Base-by-base conservation (phyloP, 1,284 basidiomycete genomes). In the Rhodotorula sp. region DNA sequence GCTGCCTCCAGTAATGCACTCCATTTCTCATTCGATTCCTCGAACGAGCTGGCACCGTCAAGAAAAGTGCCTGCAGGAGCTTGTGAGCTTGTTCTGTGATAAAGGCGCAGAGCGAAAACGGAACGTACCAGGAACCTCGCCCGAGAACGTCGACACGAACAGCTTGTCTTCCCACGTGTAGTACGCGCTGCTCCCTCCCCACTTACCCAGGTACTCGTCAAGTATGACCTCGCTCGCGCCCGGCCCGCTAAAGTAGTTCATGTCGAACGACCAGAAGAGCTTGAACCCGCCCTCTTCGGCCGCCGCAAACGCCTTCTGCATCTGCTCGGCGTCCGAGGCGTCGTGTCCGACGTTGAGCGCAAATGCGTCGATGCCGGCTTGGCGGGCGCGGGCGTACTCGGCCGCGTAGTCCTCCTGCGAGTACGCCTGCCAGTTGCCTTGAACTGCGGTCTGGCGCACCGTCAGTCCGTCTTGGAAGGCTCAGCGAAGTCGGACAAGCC, bases 211-310 rank as follows among this genome's bases (percentile, higher is more conserved):
- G 52, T 71, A 71, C 8, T 55, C 53, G 21, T 44, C 13, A 17
- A 68, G 63, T 23, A 71, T 72, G 23, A 19, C 45, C 42, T 48
- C 53, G 46, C 48, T 49, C 25, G 66, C 55, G 12, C 48, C 54
- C 4, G n/a, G 5, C 4, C 3, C 4, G 63, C 3, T 13, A 27
- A 49, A 60, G 23, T 53, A 60, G 25, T 53, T 46, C 50, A 66
- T 46, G 55, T 66, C 64, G 45, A 66, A 60, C 19, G 50, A 54
- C 57, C 34, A 66, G 57, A 66, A 66, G 42, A 62, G 54, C n/a
- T 14, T 12, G 27, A 63, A 54, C 7, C 21, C n/a, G 4, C 3
- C 12, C 0, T n/a, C 42, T 14, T 56, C 44, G 19, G 66, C 61
- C 1, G 66, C 66, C 17, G 66, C 48, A n/a, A 68, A 68, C 7